Evolutionary conservation across 257 asterid species (phyloP).

Genomic region (Paulownia fortunei): DNA sequence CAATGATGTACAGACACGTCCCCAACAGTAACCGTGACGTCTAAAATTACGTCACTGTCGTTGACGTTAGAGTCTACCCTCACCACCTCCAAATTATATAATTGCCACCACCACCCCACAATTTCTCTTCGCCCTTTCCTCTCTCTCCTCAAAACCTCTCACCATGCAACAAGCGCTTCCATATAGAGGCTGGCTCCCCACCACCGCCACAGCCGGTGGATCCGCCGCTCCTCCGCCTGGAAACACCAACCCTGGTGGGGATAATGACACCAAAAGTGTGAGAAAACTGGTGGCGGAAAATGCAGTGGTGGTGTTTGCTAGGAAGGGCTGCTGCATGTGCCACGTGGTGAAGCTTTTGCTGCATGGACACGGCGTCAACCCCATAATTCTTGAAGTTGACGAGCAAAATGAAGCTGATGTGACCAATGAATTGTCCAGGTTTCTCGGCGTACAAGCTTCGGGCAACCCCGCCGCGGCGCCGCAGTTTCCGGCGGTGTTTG

Average conservation of each 20-base stretch:
- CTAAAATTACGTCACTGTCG: slow-evolving; percentile 37
- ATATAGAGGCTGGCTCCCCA: slow-evolving; percentile 35
- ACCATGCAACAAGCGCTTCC: slow-evolving; percentile 64
- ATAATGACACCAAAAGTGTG: neutral
- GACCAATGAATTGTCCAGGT: slow-evolving; percentile 31
- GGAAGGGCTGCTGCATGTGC: slow-evolving; percentile 87
- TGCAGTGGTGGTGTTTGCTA: slow-evolving; percentile 68
- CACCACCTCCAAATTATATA: neutral
- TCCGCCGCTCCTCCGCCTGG: slow-evolving; percentile 29
- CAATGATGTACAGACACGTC: slow-evolving; percentile 34
- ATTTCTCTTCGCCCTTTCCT: neutral
- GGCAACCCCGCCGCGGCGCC: slow-evolving; percentile 20
- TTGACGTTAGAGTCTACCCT: slow-evolving; percentile 44
- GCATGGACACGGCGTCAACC: slow-evolving; percentile 75
- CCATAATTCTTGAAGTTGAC: slow-evolving; percentile 54
- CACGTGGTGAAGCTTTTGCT: slow-evolving; percentile 70
- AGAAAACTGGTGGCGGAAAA: slow-evolving; percentile 59
- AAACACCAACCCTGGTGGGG: neutral
- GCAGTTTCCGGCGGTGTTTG: slow-evolving; percentile 73
- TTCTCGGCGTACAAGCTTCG: neutral
- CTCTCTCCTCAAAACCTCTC: neutral
- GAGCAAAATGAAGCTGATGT: slow-evolving; percentile 52
- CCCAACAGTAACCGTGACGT: slow-evolving; percentile 42
- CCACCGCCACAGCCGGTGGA: slow-evolving; percentile 30
- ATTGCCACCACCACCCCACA: no score